Percentiles rank a stretch among this genome's conserved stretches.
phyloP scores from a whole-genome alignment of 148 eudicot genomes.

The Vaccinium macrocarpon region DNA sequence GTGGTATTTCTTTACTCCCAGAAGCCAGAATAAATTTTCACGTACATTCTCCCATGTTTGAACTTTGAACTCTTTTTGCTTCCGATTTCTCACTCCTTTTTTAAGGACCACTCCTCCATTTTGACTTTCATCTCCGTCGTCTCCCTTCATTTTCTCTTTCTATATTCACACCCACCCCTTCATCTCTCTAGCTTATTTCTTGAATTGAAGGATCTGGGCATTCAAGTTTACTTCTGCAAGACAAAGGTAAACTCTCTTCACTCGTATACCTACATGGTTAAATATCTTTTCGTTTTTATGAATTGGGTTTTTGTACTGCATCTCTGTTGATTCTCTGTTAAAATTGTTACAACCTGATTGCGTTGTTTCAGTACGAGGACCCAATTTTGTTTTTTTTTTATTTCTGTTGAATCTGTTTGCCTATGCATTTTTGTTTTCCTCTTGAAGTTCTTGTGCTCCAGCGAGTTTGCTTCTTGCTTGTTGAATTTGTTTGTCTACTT shows the following conservation, averaged over 20 bases:
- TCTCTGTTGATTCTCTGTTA: conserved; percentile 3
- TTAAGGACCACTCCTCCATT: not conserved
- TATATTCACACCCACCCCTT: not conserved
- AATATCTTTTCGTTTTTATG: not conserved
- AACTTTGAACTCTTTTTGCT: not conserved
- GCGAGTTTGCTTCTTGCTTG: no score
- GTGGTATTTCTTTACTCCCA: not conserved
- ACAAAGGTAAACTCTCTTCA: not conserved
- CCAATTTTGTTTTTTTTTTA: not conserved
- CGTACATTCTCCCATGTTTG: not conserved
- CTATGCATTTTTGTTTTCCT: not conserved
- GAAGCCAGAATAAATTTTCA: not conserved
- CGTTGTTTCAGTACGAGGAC: not conserved
- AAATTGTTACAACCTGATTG: not conserved
- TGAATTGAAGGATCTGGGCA: conserved; percentile 11
- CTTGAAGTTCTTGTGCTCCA: not conserved
- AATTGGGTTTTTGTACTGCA: conserved; percentile 2
- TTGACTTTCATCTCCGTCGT: not conserved
- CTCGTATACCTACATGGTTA: not conserved
- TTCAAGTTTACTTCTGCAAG: not conserved
- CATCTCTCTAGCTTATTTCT: not conserved
- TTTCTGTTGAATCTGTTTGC: not conserved
- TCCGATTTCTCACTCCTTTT: not conserved
- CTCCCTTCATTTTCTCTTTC: not conserved
- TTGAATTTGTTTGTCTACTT: not conserved